Evolutionary conservation across 169 alveolate genomes (phyloP), one percentile per base, ranked within the genome.

Genomic region (Gregarina niphandrodes): DNA sequence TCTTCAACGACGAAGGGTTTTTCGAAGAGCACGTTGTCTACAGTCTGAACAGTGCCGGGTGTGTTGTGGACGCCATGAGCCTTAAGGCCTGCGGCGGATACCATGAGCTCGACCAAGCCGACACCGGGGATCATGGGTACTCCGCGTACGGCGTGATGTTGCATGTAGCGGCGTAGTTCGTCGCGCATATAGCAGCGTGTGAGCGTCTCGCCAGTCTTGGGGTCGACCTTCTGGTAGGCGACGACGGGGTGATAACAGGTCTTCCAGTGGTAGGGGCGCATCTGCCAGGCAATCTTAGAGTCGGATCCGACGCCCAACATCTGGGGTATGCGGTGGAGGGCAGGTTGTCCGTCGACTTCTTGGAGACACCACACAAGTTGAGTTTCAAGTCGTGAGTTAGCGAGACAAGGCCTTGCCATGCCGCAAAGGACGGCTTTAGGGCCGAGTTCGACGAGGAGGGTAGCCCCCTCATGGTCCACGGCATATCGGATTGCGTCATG

Each of bases 371-470:
- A n/a, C n/a, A n/a, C n/a, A n/a, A n/a, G n/a, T n/a, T n/a, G n/a
- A n/a, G n/a, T n/a, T n/a, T n/a, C n/a, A n/a, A n/a, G n/a, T n/a
- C n/a, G n/a, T n/a, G n/a, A n/a, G n/a, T n/a, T n/a, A n/a, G n/a
- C n/a, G n/a, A 40, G 36, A 18, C 53, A 48, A 5, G 35, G 47
- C 36, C 30, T 48, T 21, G 35, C 54, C 49, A 53, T 37, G 7
- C 7, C 17, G 6, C 39, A 17, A 6, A 53, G 45, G n/a, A 48
- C 44, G 0, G 51, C 45, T 2, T 42, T 31, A 0, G 63, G 63
- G 17, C 63, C 63, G 1, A 53, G 16, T 24, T 53, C 63, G 4
- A 53, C 49, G 21, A 53, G 11, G 4, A 53, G 2, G 15, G 21
- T 44, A 18, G 46, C 39, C 0, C 63, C 63, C 1, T 29, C 13